A percentile compares a stretch with the other conserved stretches of the same genome.
Conservation (phyloP, 805 yeast species). For the Jamesozyma hellenica region DNA sequence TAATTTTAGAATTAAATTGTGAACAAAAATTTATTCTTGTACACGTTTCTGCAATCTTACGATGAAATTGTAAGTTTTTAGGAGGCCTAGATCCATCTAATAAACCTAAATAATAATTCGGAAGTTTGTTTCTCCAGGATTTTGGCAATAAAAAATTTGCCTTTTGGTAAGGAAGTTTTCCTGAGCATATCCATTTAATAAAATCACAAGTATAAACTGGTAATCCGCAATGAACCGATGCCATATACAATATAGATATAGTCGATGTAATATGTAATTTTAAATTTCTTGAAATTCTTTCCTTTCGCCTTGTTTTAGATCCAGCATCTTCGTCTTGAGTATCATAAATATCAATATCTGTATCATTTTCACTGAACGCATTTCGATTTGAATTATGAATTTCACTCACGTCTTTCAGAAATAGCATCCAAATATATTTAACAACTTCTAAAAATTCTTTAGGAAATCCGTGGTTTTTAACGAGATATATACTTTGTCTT, state of each 20-base stretch:
- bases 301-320: neutral
- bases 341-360: neutral
- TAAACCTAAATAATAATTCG: constrained; percentile 29
- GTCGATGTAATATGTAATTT: constrained; percentile 19
- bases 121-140: constrained; percentile 30
- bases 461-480: constrained; percentile 27
- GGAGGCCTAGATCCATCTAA: constrained; percentile 37
- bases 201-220: constrained; percentile 46
- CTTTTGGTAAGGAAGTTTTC: constrained; percentile 41
- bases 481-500: constrained; percentile 37
- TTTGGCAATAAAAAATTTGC: constrained; percentile 35
- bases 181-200: constrained; percentile 32
- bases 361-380: neutral
- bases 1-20: constrained; percentile 8
- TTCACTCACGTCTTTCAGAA: constrained; percentile 11
- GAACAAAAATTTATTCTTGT: constrained; percentile 6
- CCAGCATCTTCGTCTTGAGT: constrained; percentile 4
- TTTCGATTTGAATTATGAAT: neutral
- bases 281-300: constrained; percentile 2
- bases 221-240: constrained; percentile 36
- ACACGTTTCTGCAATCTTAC: constrained; percentile 5
- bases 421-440: constrained; percentile 32
- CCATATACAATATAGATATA: constrained; percentile 39
- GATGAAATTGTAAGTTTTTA: constrained; percentile 4
- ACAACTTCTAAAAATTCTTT: constrained; percentile 26